Evolutionary conservation across 768 basidiomycete genomes (phyloP), one percentile per base, ranked within the genome.

Genomic region (Tephrocybe sp.): DNA sequence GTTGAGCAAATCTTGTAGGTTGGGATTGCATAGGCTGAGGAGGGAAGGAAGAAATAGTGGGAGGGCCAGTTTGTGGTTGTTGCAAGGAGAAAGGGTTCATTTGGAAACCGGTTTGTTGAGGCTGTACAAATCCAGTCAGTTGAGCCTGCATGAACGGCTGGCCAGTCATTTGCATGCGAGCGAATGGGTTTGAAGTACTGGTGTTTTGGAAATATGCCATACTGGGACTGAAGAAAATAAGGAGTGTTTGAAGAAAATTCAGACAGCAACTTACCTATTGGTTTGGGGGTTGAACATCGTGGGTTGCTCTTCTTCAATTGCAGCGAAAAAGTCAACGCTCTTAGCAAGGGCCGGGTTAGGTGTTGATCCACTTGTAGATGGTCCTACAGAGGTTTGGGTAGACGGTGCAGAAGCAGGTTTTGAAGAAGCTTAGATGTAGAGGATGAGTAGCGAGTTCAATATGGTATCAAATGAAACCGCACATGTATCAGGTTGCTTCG

Each of bases 241-340:
- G 14, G 12, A 13, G 22, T 32, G 16, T 48, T 43, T 20, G 13
- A 12, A 51, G 16, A 34, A 40, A 49, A 31, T 16, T 17, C 19
- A 20, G 4, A 23, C 32, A n/a, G 13, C 3, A 11, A 35, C 30
- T 34, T 55, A 83, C 85, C 79, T 83, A 61, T 76, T 75, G 5
- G 78, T 76, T 54, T 80, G 76, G 6, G 85, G 79, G 54, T 83
- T 83, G 64, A 85, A 85, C 73, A 82, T 82, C n/a, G 80, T 74
- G 8, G 83, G 76, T 62, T 90, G 86, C 49, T 87, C 84, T 48
- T 81, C 78, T 64, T 97, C 94, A 57, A 99, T 96, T 5, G 89
- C 80, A 22, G 75, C 69, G 69, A 99, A 97, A 73, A 99, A 94
- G 68, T 98, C 96, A 16, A 82, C 68, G 54, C 67, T 74, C n/a